phyloP scores from a whole-genome alignment of 768 basidiomycete species.

The Kwoniella pini region DNA sequence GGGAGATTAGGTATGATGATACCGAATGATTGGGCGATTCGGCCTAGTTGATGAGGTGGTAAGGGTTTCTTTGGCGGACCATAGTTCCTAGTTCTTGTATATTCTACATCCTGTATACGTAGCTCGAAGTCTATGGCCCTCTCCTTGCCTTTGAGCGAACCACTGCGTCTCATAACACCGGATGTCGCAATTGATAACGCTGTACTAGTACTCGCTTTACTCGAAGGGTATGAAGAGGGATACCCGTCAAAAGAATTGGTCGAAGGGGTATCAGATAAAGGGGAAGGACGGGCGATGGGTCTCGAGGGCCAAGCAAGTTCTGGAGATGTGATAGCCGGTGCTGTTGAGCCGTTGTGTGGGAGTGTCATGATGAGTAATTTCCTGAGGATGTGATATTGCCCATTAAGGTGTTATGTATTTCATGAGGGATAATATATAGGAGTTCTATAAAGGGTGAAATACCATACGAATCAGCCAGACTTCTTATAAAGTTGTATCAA shows the following conservation, averaged over 20 bases:
- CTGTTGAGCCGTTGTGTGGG: constrained; percentile 33
- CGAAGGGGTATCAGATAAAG: constrained; percentile 25
- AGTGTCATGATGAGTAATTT: constrained; percentile 12
- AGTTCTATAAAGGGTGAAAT: constrained; percentile 1
- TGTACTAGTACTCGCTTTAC: constrained; percentile 12
- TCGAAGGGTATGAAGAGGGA: constrained; percentile 7
- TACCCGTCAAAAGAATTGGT: neutral
- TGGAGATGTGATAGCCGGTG: constrained; percentile 42
- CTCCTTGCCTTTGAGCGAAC: constrained; percentile 24
- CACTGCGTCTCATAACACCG: neutral
- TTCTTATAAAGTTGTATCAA: too few species aligned
- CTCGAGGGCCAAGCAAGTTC: constrained; percentile 41
- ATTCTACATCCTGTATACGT: constrained; percentile 2
- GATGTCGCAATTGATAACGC: neutral
- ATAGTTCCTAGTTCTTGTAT: constrained; percentile 23
- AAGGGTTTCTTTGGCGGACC: constrained; percentile 42
- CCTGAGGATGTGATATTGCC: too few species aligned
- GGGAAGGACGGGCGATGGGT: constrained; percentile 30
- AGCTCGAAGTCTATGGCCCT: constrained; percentile 9
- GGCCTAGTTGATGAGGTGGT: constrained; percentile 38
- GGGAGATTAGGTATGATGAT: constrained; percentile 46
- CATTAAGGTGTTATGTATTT: too few species aligned
- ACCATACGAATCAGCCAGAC: too few species aligned
- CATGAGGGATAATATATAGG: too few species aligned
- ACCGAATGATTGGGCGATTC: constrained; percentile 50